Evolutionary conservation across 2,329 filamentous ascomycete species (phyloP).

Genomic region (Periglandula ipomoeae): DNA sequence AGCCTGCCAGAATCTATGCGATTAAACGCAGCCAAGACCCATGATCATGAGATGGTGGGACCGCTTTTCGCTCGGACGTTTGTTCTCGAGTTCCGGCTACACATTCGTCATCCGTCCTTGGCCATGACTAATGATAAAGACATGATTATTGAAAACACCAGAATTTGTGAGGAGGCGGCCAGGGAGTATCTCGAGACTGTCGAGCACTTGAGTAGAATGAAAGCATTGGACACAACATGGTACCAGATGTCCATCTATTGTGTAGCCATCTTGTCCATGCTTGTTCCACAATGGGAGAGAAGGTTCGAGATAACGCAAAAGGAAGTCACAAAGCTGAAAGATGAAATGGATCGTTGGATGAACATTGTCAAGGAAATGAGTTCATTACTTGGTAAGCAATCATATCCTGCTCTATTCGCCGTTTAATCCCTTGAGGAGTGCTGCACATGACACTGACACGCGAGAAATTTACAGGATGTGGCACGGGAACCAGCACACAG

Average conservation of each 20-base stretch:
- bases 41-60: constrained; percentile 37
- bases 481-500: constrained; percentile 32
- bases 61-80: constrained; percentile 46
- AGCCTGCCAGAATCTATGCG: constrained; percentile 53
- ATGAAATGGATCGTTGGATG: constrained; percentile 63
- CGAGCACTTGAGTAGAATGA: constrained; percentile 50
- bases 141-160: constrained; percentile 52
- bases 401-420: neutral
- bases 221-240: constrained; percentile 70
- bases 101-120: constrained; percentile 52
- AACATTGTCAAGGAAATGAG: constrained; percentile 59
- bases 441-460: neutral
- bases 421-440: constrained; percentile 16
- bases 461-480: constrained; percentile 28
- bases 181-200: constrained; percentile 54
- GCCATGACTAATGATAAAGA: constrained; percentile 44
- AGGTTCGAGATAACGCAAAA: constrained; percentile 48
- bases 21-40: constrained; percentile 30
- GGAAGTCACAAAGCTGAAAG: constrained; percentile 50
- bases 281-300: constrained; percentile 62
- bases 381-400: constrained; percentile 48
- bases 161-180: constrained; percentile 57
- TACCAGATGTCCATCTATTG: constrained; percentile 64
- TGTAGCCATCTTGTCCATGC: constrained; percentile 61
- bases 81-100: constrained; percentile 48